Evolutionary conservation across 768 basidiomycete species (phyloP).

Genomic region (Leccinum barrowsii): DNA sequence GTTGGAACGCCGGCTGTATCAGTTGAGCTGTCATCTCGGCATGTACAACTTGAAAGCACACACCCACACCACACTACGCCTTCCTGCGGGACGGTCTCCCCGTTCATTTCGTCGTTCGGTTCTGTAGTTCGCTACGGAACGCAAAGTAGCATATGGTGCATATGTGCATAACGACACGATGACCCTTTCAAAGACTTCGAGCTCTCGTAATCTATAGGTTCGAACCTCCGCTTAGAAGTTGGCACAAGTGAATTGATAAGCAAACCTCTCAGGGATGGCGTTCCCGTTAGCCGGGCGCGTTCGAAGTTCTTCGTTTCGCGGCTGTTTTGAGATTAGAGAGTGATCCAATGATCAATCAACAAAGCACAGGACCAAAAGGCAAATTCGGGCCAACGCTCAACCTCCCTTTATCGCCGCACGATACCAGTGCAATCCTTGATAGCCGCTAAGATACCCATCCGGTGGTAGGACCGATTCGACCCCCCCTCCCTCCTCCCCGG

Average conservation of each 20-base stretch:
- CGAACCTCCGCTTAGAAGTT: not conserved
- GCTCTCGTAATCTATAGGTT: not conserved
- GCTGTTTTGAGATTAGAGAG: not conserved
- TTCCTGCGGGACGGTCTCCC: not conserved
- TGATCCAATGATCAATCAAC: not conserved
- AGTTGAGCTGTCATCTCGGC: slow-evolving; percentile 14
- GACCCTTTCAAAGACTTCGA: not conserved
- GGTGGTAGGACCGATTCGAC: not conserved
- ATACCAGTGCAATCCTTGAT: not conserved
- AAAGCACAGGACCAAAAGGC: not conserved
- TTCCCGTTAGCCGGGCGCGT: not conserved
- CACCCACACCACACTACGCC: not conserved
- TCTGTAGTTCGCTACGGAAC: not conserved
- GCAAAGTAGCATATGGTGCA: not conserved
- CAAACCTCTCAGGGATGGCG: not conserved
- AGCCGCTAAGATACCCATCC: not conserved
- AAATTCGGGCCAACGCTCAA: not conserved
- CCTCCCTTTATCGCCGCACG: not conserved
- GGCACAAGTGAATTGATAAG: not conserved
- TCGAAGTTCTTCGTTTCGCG: not conserved
- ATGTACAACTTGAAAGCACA: not conserved
- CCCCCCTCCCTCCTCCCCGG: not conserved
- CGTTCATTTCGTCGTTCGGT: not conserved
- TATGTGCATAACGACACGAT: not conserved
- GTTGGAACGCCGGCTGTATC: not conserved